These are phyloP conservation scores for Halenospora varia DNA, from an alignment of 495 filamentous ascomycete genomes.

Conservation along the genomic window DNA sequence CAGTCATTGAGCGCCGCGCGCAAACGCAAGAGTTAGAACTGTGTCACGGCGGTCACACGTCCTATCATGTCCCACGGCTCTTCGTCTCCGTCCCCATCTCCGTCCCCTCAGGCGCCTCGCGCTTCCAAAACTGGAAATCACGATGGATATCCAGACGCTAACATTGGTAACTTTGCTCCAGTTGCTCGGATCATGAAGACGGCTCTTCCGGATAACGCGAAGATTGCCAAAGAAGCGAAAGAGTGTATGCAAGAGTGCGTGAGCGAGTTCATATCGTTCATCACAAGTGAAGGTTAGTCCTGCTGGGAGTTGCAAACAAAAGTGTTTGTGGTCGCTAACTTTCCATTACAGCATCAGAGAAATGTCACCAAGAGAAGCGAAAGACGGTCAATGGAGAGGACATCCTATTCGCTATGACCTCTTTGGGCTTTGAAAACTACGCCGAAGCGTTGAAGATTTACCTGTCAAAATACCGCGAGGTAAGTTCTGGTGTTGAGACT, in stretches of 20 bases:
- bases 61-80: conserved; percentile 51
- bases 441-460: conserved; percentile 97
- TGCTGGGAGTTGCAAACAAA: conserved; percentile 8
- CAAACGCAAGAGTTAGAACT: conserved; percentile 29
- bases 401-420: conserved; percentile 98
- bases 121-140: conserved; percentile 44
- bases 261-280: conserved; percentile 99
- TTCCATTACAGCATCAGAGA: conserved; percentile 78
- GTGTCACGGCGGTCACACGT: conserved; percentile 23
- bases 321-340: conserved; percentile 17
- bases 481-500: conserved; percentile 43
- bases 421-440: conserved; percentile 98
- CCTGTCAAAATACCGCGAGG: conserved; percentile 94
- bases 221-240: conserved; percentile 98
- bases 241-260: conserved; percentile 99
- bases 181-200: conserved; percentile 99
- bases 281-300: conserved; percentile 89
- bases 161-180: conserved; percentile 84
- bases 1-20: conserved; percentile 22
- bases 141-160: conserved; percentile 62
- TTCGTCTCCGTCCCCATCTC: conserved; percentile 43
- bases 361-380: conserved; percentile 98
- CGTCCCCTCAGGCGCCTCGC: conserved; percentile 39
- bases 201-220: conserved; percentile 94
- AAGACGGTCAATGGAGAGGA: conserved; percentile 99